These are phyloP conservation scores for Beta macrorhiza DNA, from an alignment of 179 eudicot genomes.

Conservation along the genomic window DNA sequence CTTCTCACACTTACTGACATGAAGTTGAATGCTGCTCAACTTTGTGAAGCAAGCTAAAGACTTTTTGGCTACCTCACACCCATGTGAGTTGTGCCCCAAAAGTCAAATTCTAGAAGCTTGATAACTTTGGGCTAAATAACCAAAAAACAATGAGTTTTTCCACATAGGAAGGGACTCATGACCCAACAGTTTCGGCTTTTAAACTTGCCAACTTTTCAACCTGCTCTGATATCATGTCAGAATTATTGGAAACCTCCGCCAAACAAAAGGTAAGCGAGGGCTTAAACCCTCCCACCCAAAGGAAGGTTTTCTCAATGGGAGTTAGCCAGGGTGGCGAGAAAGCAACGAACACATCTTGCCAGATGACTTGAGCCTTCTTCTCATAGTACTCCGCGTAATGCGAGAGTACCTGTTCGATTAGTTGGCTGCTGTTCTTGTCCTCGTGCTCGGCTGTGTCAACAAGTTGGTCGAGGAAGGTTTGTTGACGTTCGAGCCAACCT, in stretches of 20 bases:
- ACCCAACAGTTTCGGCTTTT: constrained; percentile 13
- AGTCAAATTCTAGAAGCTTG: too few species aligned
- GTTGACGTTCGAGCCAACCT: too few species aligned
- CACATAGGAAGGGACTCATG: too few species aligned
- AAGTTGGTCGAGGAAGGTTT: too few species aligned
- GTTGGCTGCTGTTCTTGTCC: neutral
- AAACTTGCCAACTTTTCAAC: neutral
- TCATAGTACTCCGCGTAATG: constrained; percentile 33
- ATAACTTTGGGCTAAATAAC: too few species aligned
- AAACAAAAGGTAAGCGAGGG: constrained; percentile 26
- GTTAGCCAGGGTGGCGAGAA: constrained; percentile 29
- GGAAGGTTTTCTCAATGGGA: constrained; percentile 22
- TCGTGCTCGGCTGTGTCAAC: too few species aligned
- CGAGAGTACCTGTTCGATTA: constrained; percentile 3
- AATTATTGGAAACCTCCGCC: neutral
- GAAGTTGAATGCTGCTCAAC: too few species aligned
- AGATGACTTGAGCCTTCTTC: constrained; percentile 15
- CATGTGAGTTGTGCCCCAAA: too few species aligned
- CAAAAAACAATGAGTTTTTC: too few species aligned
- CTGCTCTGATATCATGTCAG: constrained; percentile 31
- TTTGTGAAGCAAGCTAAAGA: too few species aligned
- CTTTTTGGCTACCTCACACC: too few species aligned
- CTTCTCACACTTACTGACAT: too few species aligned
- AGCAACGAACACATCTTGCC: neutral
- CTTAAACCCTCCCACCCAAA: constrained; percentile 32